Evolutionary conservation across 176 grass and related monocot genomes (phyloP).

Genomic region (Zoysia japonica): DNA sequence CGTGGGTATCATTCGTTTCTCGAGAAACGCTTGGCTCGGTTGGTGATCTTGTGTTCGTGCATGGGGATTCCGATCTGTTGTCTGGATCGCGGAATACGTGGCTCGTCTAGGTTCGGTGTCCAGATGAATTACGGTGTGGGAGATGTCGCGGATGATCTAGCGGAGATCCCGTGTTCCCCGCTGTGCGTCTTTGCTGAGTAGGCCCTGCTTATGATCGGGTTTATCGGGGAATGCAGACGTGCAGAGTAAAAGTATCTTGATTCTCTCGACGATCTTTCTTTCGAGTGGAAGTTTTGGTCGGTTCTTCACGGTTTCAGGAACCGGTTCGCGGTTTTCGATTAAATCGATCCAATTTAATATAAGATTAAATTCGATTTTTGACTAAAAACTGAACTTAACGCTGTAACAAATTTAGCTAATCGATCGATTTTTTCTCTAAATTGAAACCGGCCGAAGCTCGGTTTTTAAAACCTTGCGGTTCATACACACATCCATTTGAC

Average conservation of each 20-base stretch:
- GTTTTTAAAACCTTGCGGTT: no score
- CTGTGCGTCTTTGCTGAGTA: conserved; percentile 1
- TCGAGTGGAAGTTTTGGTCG: not conserved
- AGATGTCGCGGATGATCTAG: conserved; percentile 21
- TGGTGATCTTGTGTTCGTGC: not conserved
- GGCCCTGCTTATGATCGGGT: not conserved
- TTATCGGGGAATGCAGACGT: not conserved
- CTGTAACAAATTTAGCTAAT: no score
- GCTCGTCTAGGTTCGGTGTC: conserved; percentile 39
- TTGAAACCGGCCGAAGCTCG: no score
- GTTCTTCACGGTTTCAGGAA: no score
- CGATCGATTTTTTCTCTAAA: no score
- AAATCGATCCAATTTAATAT: no score
- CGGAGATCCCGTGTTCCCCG: conserved; percentile 24
- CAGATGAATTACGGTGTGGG: not conserved
- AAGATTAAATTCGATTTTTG: no score
- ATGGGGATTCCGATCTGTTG: conserved; percentile 43
- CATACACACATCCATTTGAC: no score
- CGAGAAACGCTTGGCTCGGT: not conserved
- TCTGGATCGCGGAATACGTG: conserved; percentile 4
- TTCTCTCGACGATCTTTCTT: not conserved
- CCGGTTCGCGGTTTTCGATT: no score
- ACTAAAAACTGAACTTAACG: no score
- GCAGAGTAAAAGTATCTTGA: no score
- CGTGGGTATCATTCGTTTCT: not conserved